These are phyloP conservation scores for Casuarina cunninghamiana DNA, from an alignment of 306 rosid species.

Conservation along the genomic window DNA sequence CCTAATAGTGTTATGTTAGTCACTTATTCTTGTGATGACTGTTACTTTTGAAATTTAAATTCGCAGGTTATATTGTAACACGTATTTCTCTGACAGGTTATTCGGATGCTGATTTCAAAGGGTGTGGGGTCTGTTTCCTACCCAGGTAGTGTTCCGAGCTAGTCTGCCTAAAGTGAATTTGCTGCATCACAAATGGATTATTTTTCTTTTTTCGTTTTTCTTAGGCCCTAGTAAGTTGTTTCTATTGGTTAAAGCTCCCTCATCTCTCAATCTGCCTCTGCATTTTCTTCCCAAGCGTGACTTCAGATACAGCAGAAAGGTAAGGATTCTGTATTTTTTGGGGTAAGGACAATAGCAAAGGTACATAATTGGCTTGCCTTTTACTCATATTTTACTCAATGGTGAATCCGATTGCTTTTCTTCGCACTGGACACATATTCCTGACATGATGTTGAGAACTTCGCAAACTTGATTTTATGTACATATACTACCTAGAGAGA, in stretches of 20 bases:
- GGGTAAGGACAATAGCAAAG: neutral
- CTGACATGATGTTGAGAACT: neutral
- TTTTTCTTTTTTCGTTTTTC: neutral
- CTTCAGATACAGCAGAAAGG: constrained; percentile 72
- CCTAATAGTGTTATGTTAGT: no score
- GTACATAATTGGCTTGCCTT: neutral
- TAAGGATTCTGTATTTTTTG: constrained; percentile 13
- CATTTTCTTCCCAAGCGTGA: constrained; percentile 96
- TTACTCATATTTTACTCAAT: neutral
- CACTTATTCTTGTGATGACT: no score
- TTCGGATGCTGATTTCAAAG: constrained; percentile 68
- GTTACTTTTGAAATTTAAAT: no score
- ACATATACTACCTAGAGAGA: neutral
- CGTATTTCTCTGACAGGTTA: constrained; percentile 53
- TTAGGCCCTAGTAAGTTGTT: constrained; percentile 72
- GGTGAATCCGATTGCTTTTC: constrained; percentile 7
- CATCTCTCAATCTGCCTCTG: constrained; percentile 67
- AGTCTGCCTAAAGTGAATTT: neutral
- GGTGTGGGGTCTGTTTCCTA: constrained; percentile 75
- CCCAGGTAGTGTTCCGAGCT: constrained; percentile 51
- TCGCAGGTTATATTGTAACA: no score
- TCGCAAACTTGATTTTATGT: neutral
- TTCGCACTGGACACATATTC: constrained; percentile 5
- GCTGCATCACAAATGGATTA: neutral
- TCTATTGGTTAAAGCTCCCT: constrained; percentile 78